Evolutionary conservation across 2,329 filamentous ascomycete species (phyloP).

Genomic region (Epichloe amarillans): DNA sequence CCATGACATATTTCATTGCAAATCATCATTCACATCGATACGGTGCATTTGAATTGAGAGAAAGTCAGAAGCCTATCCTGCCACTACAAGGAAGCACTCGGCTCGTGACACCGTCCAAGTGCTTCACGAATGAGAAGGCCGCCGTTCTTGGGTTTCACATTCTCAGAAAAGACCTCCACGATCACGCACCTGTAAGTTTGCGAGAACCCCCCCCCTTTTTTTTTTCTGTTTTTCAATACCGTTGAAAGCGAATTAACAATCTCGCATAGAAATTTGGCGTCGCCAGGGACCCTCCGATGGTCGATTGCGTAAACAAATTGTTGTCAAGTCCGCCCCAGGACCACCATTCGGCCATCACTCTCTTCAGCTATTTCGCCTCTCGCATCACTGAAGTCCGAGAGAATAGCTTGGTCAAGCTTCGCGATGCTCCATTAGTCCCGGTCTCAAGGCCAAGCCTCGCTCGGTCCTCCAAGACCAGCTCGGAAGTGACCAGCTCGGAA

Average conservation of each 20-base stretch:
- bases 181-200: conserved; percentile 48
- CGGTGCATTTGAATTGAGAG: conserved; percentile 43
- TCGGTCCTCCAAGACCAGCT: conserved; percentile 22
- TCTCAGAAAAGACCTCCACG: conserved; percentile 59
- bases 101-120: conserved; percentile 60
- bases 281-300: conserved; percentile 64
- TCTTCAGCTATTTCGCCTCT: conserved; percentile 76
- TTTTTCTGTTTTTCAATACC: neutral
- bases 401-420: conserved; percentile 44
- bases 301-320: conserved; percentile 61
- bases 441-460: conserved; percentile 28
- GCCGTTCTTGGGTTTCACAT: conserved; percentile 71
- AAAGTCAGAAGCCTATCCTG: conserved; percentile 47
- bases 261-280: conserved; percentile 62
- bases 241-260: conserved; percentile 4
- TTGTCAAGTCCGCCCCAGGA: conserved; percentile 58
- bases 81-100: conserved; percentile 58
- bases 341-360: conserved; percentile 47
- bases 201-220: too few species aligned
- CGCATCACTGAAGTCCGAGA: conserved; percentile 61
- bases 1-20: conserved; percentile 70
- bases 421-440: conserved; percentile 59
- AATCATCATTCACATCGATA: conserved; percentile 74
- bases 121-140: conserved; percentile 70
- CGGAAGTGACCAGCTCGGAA: conserved; percentile 14